Percentiles rank a stretch among this genome's conserved stretches.
phyloP scores from a whole-genome alignment of 225 moss, liverwort and hornwort genomes.

The Asterella californica region DNA sequence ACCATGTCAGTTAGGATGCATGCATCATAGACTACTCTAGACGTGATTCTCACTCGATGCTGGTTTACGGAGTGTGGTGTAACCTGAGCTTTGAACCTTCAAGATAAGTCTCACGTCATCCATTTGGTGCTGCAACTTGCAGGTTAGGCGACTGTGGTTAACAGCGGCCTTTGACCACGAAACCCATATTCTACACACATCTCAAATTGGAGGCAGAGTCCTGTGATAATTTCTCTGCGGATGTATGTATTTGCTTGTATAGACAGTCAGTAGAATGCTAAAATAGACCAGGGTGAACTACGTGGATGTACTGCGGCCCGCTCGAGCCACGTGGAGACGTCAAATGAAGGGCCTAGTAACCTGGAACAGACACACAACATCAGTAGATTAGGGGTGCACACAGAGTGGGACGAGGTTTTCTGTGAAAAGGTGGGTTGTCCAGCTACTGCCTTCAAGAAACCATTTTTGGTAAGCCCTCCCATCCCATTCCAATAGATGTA shows the following conservation, averaged over 20 bases:
- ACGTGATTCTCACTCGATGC: too few species aligned
- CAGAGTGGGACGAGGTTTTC: conserved; percentile 5
- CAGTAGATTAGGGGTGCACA: not conserved
- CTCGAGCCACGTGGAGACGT: not conserved
- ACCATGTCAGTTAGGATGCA: too few species aligned
- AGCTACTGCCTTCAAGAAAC: not conserved
- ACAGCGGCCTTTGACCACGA: conserved; percentile 90
- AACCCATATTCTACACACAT: conserved; percentile 76
- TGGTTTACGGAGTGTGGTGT: too few species aligned
- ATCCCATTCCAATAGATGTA: conserved; percentile 10
- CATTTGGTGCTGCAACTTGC: conserved; percentile 15
- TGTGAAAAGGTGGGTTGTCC: conserved; percentile 2
- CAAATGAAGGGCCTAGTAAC: conserved; percentile 7
- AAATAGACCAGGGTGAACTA: conserved; percentile 7
- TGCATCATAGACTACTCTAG: too few species aligned
- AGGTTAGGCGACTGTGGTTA: conserved; percentile 91
- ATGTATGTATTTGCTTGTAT: conserved; percentile 5
- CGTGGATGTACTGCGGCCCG: not conserved
- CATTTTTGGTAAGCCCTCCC: conserved; percentile 8
- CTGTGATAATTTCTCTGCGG: conserved; percentile 34
- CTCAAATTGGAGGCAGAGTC: conserved; percentile 42
- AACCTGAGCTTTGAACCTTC: too few species aligned
- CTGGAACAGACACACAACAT: conserved; percentile 1
- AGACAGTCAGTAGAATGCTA: conserved; percentile 2
- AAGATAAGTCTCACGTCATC: not conserved